Evolutionary conservation across 768 basidiomycete genomes (phyloP), one percentile per base, ranked within the genome.

Genomic region (Lyophyllum shimeji): DNA sequence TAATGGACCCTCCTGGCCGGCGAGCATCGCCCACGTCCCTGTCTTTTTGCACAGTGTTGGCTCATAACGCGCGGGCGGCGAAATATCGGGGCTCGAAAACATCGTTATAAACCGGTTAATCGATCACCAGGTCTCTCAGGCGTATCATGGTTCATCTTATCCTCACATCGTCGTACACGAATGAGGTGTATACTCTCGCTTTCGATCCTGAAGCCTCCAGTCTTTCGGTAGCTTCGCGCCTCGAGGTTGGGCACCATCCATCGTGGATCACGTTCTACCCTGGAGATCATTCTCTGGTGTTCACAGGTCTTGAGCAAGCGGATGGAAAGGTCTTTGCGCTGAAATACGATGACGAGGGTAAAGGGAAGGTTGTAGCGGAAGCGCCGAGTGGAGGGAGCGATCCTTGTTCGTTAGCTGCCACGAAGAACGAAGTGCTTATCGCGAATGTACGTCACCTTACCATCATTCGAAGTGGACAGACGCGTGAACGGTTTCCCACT

Each of bases 181-280:
- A 83, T 64, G 75, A 79, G 34, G 77, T 93, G 58, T 76, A 79
- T 37, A 85, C 87, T 1, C 74, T 92, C 51, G 65, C 69, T 18
- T 93, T 94, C 63, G 82, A 90, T 63, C 74, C 83, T 8, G 64
- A 70, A 0, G 65, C 70, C 0, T 64, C 72, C 7, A 76, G 76
- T 21, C 70, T 92, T 53, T 72, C 71, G 11, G 66, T 81, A 29
- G 62, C 72, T 12, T 78, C 82, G 3, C 59, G 76, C 15, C 63
- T 82, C 49, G 65, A 68, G 8, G 81, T 84, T 33, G 87, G 88
- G 24, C 69, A 77, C 60, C 82, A 83, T 62, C 88, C 91, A 0
- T 90, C 90, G 5, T 94, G 92, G 92, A 77, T 95, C 58, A 80
- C 85, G 11, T 71, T 74, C 7, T 81, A 87, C 63, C 84, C 85